phyloP scores from a whole-genome alignment of 2,329 filamentous ascomycete species.

The Dryadomyces sulphureus region DNA sequence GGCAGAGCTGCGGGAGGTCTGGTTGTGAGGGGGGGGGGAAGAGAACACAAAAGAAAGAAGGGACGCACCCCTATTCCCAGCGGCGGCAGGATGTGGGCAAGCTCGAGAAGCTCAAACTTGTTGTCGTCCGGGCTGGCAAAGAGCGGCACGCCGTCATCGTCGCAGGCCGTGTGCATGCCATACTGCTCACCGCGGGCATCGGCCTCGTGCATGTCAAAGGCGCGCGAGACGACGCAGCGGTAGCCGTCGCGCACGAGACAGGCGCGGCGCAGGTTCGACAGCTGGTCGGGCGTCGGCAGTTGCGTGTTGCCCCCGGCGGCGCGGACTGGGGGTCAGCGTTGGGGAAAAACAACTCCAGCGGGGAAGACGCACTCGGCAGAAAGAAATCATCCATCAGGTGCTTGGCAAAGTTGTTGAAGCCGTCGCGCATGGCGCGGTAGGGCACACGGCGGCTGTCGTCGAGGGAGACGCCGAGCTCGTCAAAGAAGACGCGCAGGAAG shows the following conservation, averaged over 20 bases:
- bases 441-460: background rate
- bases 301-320: background rate
- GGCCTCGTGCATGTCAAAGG: background rate
- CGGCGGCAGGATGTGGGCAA: background rate
- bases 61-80: too few relatives aligned
- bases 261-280: background rate
- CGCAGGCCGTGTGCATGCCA: background rate
- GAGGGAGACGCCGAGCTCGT: background rate
- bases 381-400: background rate
- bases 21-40: too few relatives aligned
- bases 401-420: background rate
- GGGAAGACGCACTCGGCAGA: background rate
- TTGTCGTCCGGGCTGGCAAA: background rate
- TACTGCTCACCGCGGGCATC: background rate
- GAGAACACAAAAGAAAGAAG: too few relatives aligned
- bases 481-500: background rate
- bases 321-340: background rate
- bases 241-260: background rate
- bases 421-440: background rate
- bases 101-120: background rate
- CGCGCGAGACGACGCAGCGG: background rate
- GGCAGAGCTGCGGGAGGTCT: background rate
- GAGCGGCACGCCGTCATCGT: background rate
- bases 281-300: background rate
- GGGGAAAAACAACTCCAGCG: background rate